Percentiles rank a stretch among this genome's conserved stretches.
phyloP scores from a whole-genome alignment of 495 filamentous ascomycete species.

The Talaromyces adpressus region DNA sequence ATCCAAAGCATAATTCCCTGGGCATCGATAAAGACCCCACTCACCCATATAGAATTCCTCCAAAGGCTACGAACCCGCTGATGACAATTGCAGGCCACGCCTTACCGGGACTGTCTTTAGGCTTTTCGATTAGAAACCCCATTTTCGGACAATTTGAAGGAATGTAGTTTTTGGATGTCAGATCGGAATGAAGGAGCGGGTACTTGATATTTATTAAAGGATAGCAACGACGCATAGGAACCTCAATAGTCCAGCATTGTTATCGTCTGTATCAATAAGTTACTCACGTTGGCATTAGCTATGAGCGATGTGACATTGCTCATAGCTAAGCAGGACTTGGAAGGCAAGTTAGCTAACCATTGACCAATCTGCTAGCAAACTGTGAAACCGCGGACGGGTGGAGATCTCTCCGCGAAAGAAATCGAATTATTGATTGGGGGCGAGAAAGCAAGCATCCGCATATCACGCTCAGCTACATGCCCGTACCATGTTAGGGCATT shows the following conservation, averaged over 20 bases:
- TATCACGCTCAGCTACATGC: no score
- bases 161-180: no score
- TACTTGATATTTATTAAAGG: background rate
- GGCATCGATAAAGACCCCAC: slow-evolving; percentile 13
- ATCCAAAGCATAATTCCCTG: background rate
- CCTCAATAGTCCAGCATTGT: background rate
- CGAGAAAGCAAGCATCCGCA: background rate
- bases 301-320: background rate
- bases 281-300: no score
- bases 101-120: slow-evolving; percentile 44
- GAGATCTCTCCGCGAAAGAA: background rate
- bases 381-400: slow-evolving; percentile 5
- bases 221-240: background rate
- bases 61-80: slow-evolving; percentile 81
- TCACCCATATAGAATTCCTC: slow-evolving; percentile 81
- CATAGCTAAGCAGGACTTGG: background rate
- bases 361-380: background rate
- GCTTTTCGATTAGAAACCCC: slow-evolving; percentile 35
- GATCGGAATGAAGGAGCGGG: background rate
- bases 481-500: no score
- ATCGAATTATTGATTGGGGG: background rate
- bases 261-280: no score
- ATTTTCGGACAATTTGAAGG: slow-evolving; percentile 12
- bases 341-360: background rate
- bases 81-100: slow-evolving; percentile 74